Conservation (phyloP, 2,329 filamentous ascomycete species). For the Diaporthe vaccinii region DNA sequence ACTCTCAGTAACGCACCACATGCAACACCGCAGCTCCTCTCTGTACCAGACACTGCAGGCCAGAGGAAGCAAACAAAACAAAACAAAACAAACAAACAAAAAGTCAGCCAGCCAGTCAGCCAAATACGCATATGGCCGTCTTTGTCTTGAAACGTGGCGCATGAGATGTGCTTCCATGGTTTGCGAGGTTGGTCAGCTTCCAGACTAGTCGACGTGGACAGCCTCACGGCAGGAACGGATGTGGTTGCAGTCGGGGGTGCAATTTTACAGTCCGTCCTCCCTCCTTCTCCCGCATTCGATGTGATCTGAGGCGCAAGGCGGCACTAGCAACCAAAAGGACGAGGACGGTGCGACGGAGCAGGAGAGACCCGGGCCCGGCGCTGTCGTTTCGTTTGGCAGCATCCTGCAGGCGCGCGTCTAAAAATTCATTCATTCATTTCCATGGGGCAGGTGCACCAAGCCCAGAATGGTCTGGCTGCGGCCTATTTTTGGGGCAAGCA, state of each 20-base stretch:
- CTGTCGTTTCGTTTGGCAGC: conserved; percentile 19
- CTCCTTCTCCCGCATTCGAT: neutral
- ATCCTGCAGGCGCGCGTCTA: conserved; percentile 41
- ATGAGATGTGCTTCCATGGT: conserved; percentile 1
- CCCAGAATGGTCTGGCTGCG: conserved; percentile 15
- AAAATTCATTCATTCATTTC: conserved; percentile 23
- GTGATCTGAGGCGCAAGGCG: neutral
- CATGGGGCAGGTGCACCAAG: neutral
- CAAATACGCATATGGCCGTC: neutral
- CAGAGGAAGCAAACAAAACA: neutral
- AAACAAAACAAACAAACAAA: neutral
- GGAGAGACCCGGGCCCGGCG: conserved; percentile 8
- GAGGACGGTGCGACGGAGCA: conserved; percentile 7
- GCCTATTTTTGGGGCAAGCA: conserved; percentile 27
- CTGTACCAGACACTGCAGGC: neutral
- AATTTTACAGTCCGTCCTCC: no score
- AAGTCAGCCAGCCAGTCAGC: neutral
- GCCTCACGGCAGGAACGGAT: conserved; percentile 25
- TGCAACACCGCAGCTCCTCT: neutral
- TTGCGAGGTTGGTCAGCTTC: conserved; percentile 13
- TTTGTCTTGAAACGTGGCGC: conserved; percentile 23
- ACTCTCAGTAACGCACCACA: neutral
- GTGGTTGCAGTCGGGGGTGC: conserved; percentile 2
- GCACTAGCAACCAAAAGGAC: neutral
- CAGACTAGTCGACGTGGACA: conserved; percentile 7